These are phyloP conservation scores for Teratosphaeria viscida DNA, from an alignment of 2,329 filamentous ascomycete species.

Conservation along the genomic window DNA sequence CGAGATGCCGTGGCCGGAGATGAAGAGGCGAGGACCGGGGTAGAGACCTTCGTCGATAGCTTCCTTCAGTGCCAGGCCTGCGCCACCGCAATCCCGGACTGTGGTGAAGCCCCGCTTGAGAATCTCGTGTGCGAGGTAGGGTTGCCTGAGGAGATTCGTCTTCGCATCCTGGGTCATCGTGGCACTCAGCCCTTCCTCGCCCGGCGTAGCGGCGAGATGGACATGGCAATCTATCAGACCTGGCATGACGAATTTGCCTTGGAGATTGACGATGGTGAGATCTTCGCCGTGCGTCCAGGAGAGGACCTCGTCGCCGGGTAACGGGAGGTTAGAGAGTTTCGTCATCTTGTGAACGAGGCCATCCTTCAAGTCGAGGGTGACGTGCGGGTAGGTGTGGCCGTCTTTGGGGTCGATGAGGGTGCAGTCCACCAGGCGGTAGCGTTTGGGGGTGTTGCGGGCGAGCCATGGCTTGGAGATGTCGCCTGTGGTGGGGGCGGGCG, in stretches of 20 bases:
- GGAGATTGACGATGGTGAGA: slow-evolving; percentile 28
- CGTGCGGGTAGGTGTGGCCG: slow-evolving; percentile 19
- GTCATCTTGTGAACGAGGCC: slow-evolving; percentile 21
- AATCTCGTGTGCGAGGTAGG: slow-evolving; percentile 41
- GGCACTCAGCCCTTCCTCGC: slow-evolving; percentile 28
- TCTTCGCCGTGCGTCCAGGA: slow-evolving; percentile 15
- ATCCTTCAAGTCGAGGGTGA: slow-evolving; percentile 21
- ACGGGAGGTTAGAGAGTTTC: slow-evolving; percentile 15
- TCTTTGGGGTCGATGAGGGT: slow-evolving; percentile 21
- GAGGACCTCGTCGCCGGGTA: slow-evolving; percentile 19
- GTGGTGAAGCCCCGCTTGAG: slow-evolving; percentile 49
- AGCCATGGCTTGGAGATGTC: slow-evolving; percentile 7
- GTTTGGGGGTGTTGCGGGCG: slow-evolving; percentile 1
- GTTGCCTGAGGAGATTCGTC: slow-evolving; percentile 35
- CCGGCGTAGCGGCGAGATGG: slow-evolving; percentile 37
- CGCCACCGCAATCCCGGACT: slow-evolving; percentile 49
- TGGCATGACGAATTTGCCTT: slow-evolving; percentile 38
- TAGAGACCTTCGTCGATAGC: slow-evolving; percentile 47
- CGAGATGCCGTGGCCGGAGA: slow-evolving; percentile 43
- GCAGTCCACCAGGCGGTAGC: slow-evolving; percentile 10
- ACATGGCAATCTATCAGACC: slow-evolving; percentile 45
- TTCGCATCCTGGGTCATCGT: slow-evolving; percentile 27
- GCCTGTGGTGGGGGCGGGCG: neutral
- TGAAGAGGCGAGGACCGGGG: slow-evolving; percentile 46
- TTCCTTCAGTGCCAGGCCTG: slow-evolving; percentile 44